phyloP scores from a whole-genome alignment of 225 moss, liverwort and hornwort genomes.

The Bryoerythrophyllum caledonicum region DNA sequence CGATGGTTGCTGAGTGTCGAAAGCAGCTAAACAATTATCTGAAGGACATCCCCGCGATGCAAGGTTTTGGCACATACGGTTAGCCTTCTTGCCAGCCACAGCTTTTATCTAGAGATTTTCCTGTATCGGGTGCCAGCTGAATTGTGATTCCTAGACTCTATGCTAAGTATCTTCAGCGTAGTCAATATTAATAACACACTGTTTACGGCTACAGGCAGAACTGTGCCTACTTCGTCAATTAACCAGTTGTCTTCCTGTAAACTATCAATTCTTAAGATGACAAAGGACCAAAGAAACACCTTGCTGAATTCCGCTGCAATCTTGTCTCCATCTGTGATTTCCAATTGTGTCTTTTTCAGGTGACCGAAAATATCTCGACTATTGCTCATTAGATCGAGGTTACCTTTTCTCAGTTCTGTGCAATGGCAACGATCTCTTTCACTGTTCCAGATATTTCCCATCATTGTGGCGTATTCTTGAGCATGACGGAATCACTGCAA shows the following conservation, averaged over 20 bases:
- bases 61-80: constrained; percentile 26
- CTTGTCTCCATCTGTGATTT: neutral
- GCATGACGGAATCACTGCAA: neutral
- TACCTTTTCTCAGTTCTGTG: neutral
- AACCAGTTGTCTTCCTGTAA: constrained; percentile 41
- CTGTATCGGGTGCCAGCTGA: constrained; percentile 18
- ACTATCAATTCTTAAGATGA: constrained; percentile 29
- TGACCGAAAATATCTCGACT: neutral
- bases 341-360: neutral
- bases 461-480: neutral
- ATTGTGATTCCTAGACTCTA: constrained; percentile 18
- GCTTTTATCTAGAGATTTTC: constrained; percentile 1
- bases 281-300: constrained; percentile 23
- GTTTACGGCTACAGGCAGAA: too few relatives aligned
- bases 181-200: constrained; percentile 25
- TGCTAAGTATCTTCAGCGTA: too few relatives aligned
- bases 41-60: constrained; percentile 35
- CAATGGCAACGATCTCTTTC: neutral
- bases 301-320: too few relatives aligned
- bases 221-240: constrained; percentile 27
- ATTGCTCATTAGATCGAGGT: neutral
- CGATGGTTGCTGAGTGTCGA: constrained; percentile 64
- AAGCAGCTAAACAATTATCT: constrained; percentile 54
- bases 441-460: constrained; percentile 10
- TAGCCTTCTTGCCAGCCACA: constrained; percentile 14